Evolutionary conservation across 495 filamentous ascomycete species (phyloP).

Genomic region (Aspergillus carlsbadensis): DNA sequence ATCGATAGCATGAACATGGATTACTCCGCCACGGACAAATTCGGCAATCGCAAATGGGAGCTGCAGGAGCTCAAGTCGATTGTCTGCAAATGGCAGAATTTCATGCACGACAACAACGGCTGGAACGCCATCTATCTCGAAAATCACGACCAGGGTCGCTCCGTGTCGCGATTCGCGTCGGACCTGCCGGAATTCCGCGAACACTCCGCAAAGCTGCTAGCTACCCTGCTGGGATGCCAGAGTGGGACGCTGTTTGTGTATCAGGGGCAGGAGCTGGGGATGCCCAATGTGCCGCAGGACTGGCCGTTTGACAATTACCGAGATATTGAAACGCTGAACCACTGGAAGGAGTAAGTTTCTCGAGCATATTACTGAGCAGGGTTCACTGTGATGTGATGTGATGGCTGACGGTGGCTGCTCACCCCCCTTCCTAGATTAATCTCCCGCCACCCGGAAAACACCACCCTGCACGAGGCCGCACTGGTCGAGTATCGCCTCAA

Average conservation of each 20-base stretch:
- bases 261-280: constrained; percentile 69
- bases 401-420: no score
- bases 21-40: no score
- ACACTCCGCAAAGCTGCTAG: constrained; percentile 54
- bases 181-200: constrained; percentile 42
- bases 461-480: background rate
- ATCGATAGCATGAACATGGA: no score
- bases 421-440: background rate
- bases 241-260: constrained; percentile 65
- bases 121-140: constrained; percentile 28
- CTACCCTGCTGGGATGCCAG: constrained; percentile 50
- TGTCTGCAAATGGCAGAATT: background rate
- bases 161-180: constrained; percentile 50
- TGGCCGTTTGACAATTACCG: constrained; percentile 61
- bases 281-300: constrained; percentile 59
- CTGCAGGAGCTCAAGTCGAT: constrained; percentile 37
- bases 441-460: background rate
- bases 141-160: constrained; percentile 62
- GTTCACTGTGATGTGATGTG: no score
- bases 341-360: constrained; percentile 15
- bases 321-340: constrained; percentile 60
- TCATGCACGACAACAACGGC: background rate
- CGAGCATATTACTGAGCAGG: no score
- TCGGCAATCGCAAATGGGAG: no score
- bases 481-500: constrained; percentile 23